These are phyloP conservation scores for Amanita rubescens DNA, from an alignment of 768 basidiomycete genomes.

Conservation along the genomic window DNA sequence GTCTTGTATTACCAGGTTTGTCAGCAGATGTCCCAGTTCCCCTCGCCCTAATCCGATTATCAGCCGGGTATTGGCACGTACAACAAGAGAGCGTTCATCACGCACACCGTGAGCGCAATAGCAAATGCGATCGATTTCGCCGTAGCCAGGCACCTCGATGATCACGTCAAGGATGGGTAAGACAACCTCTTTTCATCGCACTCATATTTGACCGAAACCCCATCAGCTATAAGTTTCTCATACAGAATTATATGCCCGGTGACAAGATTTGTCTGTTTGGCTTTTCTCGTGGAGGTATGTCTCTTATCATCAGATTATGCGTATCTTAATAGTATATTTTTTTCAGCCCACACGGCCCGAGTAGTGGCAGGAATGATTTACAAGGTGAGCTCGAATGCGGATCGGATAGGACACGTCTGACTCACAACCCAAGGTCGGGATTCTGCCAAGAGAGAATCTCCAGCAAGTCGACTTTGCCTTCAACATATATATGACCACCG, in stretches of 20 bases:
- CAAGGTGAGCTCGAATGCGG: conserved; percentile 14
- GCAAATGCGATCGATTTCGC: conserved; percentile 17
- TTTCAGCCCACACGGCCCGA: conserved; percentile 20
- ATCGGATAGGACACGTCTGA: background rate
- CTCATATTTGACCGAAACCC: background rate
- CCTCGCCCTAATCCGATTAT: background rate
- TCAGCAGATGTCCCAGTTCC: background rate
- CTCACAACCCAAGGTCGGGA: conserved; percentile 22
- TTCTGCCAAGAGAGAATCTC: conserved; percentile 23
- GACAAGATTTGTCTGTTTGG: too few species aligned
- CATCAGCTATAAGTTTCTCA: conserved; percentile 17
- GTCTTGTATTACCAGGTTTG: conserved; percentile 15
- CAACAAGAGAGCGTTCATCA: conserved; percentile 16
- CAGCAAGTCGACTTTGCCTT: conserved; percentile 29
- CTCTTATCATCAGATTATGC: background rate
- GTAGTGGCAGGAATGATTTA: conserved; percentile 26
- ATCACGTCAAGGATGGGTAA: conserved; percentile 26
- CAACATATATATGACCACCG: conserved; percentile 25
- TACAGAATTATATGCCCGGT: conserved; percentile 19
- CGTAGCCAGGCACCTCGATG: conserved; percentile 18
- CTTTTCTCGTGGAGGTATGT: too few species aligned
- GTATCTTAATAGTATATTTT: background rate
- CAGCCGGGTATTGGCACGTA: conserved; percentile 22
- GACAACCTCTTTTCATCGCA: background rate
- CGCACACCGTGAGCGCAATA: conserved; percentile 12